Conservation (phyloP, 768 basidiomycete species). For the Leccinum sublutescens region DNA sequence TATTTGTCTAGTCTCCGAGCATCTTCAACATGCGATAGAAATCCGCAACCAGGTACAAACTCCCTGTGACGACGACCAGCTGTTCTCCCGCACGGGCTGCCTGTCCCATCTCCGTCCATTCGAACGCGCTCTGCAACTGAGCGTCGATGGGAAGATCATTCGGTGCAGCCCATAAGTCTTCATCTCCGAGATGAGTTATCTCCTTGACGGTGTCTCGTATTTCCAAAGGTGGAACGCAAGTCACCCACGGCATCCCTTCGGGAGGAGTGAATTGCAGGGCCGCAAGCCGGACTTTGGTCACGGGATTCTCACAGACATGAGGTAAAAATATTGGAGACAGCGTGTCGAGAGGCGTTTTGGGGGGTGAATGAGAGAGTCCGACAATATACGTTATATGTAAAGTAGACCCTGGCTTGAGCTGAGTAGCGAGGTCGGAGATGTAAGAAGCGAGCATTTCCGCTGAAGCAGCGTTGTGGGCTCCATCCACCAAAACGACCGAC, state of each 20-base stretch:
- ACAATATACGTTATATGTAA: conserved; percentile 68
- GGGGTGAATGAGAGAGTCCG: conserved; percentile 81
- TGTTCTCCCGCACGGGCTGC: conserved; percentile 22
- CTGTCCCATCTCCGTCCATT: conserved; percentile 36
- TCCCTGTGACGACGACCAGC: conserved; percentile 82
- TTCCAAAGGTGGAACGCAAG: conserved; percentile 51
- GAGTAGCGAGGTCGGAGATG: conserved; percentile 37
- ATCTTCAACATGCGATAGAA: conserved; percentile 60
- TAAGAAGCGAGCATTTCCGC: conserved; percentile 66
- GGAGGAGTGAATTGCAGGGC: conserved; percentile 68
- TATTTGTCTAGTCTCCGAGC: conserved; percentile 8
- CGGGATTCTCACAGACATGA: conserved; percentile 25
- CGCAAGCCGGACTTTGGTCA: conserved; percentile 47
- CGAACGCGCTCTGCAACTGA: conserved; percentile 49
- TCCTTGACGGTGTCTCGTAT: conserved; percentile 44
- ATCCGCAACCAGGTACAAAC: conserved; percentile 93
- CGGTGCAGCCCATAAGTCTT: conserved; percentile 45
- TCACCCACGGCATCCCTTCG: conserved; percentile 95
- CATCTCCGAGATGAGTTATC: conserved; percentile 40
- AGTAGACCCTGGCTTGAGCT: conserved; percentile 17
- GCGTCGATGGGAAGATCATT: conserved; percentile 31
- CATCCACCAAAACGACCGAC: conserved; percentile 72
- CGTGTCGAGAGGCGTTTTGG: conserved; percentile 74
- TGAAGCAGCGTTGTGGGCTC: conserved; percentile 90
- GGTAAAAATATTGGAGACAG: conserved; percentile 62